phyloP scores from a whole-genome alignment of 805 yeast species.

The Yamadazyma paraphyllophila region DNA sequence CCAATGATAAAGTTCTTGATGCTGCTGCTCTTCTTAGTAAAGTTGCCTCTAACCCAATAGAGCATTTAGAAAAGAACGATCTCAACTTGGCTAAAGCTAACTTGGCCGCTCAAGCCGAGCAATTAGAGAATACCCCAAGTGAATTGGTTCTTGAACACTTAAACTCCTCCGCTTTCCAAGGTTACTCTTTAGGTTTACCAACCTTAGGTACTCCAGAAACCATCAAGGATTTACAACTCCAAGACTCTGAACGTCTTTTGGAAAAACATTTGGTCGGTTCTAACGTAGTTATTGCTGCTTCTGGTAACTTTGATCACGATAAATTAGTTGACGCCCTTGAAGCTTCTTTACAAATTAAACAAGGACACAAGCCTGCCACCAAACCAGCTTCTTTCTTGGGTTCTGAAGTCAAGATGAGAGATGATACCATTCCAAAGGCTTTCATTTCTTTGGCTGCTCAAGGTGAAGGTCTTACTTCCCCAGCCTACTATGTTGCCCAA shows the following conservation, averaged over 20 bases:
- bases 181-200: constrained; percentile 77
- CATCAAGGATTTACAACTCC: constrained; percentile 51
- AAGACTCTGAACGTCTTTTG: constrained; percentile 58
- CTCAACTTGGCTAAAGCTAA: constrained; percentile 47
- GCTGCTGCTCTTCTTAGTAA: constrained; percentile 55
- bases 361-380: constrained; percentile 48
- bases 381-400: constrained; percentile 71
- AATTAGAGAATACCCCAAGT: constrained; percentile 56
- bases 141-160: constrained; percentile 68
- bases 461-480: constrained; percentile 64
- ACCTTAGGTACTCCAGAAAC: constrained; percentile 71
- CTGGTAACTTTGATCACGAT: constrained; percentile 72
- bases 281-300: constrained; percentile 65
- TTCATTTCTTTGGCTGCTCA: constrained; percentile 73
- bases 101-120: constrained; percentile 47
- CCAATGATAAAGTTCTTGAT: constrained; percentile 47
- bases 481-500: constrained; percentile 66
- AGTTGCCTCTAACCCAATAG: constrained; percentile 36
- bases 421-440: constrained; percentile 80
- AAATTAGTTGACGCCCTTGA: constrained; percentile 66
- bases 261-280: constrained; percentile 57
- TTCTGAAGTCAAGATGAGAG: constrained; percentile 85
- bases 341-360: constrained; percentile 44
- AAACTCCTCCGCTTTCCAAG: constrained; percentile 83
- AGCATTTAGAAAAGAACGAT: constrained; percentile 41